These are phyloP conservation scores for Pueraria montana DNA, from an alignment of 306 rosid species.

Conservation along the genomic window DNA sequence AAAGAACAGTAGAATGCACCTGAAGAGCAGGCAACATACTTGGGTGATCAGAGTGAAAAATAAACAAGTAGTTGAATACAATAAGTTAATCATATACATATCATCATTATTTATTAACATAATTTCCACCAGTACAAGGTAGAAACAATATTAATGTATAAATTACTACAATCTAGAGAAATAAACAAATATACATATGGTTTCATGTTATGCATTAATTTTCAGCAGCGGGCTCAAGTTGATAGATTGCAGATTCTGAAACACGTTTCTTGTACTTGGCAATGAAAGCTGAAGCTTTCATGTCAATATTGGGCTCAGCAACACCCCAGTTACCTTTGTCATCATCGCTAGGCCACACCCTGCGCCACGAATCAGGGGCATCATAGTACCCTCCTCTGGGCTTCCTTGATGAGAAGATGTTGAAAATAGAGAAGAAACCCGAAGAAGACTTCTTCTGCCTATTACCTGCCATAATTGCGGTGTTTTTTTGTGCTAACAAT, in stretches of 20 bases:
- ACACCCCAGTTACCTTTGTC: slow-evolving; percentile 63
- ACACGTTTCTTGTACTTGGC: slow-evolving; percentile 49
- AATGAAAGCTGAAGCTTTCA: slow-evolving; percentile 66
- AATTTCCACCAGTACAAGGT: slow-evolving; percentile 28
- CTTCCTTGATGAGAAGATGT: slow-evolving; percentile 53
- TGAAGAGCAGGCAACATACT: background rate
- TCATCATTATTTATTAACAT: background rate
- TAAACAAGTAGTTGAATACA: background rate
- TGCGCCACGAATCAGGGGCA: slow-evolving; percentile 43
- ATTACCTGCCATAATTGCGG: slow-evolving; percentile 58
- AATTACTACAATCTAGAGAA: slow-evolving; percentile 14
- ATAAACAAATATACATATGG: slow-evolving; percentile 23
- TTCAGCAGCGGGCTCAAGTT: slow-evolving; percentile 25
- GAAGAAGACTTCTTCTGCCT: slow-evolving; percentile 57
- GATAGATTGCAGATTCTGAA: slow-evolving; percentile 54
- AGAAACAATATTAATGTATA: slow-evolving; percentile 5
- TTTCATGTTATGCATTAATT: slow-evolving; percentile 28
- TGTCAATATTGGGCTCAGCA: slow-evolving; percentile 70
- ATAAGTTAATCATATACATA: slow-evolving; percentile 1
- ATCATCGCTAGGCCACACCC: slow-evolving; percentile 69
- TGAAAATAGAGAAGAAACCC: slow-evolving; percentile 63
- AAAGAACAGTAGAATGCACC: background rate
- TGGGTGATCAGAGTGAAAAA: background rate
- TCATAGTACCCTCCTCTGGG: slow-evolving; percentile 38
- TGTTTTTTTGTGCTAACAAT: background rate